phyloP scores from a whole-genome alignment of 192 early-diverging fungal genomes.

The Backusella tuberculispora region DNA sequence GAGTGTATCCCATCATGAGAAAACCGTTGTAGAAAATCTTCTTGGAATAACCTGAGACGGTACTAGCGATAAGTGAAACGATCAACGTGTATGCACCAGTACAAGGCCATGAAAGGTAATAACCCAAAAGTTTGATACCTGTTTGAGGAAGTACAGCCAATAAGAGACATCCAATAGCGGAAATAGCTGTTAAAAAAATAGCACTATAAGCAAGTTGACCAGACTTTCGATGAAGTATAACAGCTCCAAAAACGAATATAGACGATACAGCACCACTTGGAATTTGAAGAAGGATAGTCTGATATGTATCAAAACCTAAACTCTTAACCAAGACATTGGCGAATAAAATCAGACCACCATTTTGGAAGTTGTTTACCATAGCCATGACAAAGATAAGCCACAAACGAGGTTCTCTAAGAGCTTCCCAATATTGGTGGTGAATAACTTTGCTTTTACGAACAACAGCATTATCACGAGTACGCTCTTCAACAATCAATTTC shows the following conservation, averaged over 20 bases:
- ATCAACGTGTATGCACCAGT: slow-evolving; percentile 4
- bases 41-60: slow-evolving; percentile 24
- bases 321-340: slow-evolving; percentile 9
- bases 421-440: slow-evolving; percentile 30
- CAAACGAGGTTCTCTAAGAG: slow-evolving; percentile 28
- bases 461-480: slow-evolving; percentile 25
- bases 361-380: slow-evolving; percentile 19
- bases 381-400: slow-evolving; percentile 13
- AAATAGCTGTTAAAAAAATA: not conserved
- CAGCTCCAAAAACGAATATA: not conserved
- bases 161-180: not conserved
- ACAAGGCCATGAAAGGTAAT: not conserved
- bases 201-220: not conserved
- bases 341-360: slow-evolving; percentile 32
- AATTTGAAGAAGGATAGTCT: slow-evolving; percentile 19
- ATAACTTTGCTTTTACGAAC: slow-evolving; percentile 5
- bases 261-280: not conserved
- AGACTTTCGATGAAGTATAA: not conserved
- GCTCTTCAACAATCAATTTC: slow-evolving; percentile 30
- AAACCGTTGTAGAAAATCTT: slow-evolving; percentile 19
- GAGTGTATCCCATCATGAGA: slow-evolving; percentile 16
- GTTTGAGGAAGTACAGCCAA: not conserved
- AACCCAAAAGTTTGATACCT: not conserved
- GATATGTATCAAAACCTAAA: slow-evolving; percentile 26
- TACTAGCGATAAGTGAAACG: not conserved